These are phyloP conservation scores for Gaillardinia entomophila DNA, from an alignment of 805 yeast genomes.

Conservation along the genomic window DNA sequence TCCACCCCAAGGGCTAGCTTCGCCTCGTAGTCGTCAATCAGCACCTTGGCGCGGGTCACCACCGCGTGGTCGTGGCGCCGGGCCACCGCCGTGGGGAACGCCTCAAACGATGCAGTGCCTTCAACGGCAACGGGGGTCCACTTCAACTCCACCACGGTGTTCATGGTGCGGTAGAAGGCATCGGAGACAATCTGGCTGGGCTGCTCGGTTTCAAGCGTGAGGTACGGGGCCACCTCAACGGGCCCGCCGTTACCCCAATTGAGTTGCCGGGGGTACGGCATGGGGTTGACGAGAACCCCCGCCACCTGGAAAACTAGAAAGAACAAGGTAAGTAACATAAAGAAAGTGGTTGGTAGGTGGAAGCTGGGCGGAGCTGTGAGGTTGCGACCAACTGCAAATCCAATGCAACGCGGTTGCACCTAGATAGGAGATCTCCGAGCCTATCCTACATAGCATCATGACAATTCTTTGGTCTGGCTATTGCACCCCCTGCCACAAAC, in stretches of 20 bases:
- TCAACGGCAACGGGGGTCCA: conserved; percentile 33
- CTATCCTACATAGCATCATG: too few relatives aligned
- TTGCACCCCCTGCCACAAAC: too few relatives aligned
- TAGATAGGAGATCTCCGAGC: too few relatives aligned
- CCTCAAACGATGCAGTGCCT: conserved; percentile 10
- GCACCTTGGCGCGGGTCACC: conserved; percentile 3
- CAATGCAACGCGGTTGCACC: too few relatives aligned
- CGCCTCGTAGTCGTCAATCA: conserved; percentile 13
- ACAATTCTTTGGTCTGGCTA: too few relatives aligned
- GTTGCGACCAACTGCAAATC: too few relatives aligned
- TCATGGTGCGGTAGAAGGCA: conserved; percentile 18
- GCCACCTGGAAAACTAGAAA: too few relatives aligned
- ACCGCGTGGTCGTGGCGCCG: neutral
- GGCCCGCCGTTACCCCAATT: conserved; percentile 13
- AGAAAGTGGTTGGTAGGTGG: too few relatives aligned
- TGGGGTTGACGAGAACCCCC: conserved; percentile 13
- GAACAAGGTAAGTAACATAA: too few relatives aligned
- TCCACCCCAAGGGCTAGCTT: conserved; percentile 30
- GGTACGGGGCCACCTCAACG: conserved; percentile 1
- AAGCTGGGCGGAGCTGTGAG: too few relatives aligned
- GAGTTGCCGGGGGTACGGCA: conserved; percentile 17
- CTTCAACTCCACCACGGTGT: conserved; percentile 13
- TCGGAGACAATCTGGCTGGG: conserved; percentile 9
- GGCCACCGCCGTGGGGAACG: conserved; percentile 9
- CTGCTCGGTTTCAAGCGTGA: conserved; percentile 3